A percentile compares a stretch with the other conserved stretches of the same genome.
Conservation (phyloP, 108 stramenopile species). For the Aureococcus anophagefferens region DNA sequence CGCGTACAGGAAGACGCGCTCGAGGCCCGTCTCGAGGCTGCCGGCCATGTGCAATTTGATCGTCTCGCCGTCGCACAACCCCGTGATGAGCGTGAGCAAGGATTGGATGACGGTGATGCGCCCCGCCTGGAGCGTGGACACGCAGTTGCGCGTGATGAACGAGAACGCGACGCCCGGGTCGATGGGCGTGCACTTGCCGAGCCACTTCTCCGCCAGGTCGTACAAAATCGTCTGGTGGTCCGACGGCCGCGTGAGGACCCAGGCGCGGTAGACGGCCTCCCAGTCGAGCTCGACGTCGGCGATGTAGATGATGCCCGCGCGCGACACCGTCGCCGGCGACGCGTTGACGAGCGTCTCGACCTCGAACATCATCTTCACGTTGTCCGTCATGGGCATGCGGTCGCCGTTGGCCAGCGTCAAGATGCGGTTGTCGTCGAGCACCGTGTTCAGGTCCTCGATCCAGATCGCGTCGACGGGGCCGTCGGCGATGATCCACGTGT, state of each 20-base stretch:
- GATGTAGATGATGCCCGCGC: slow-evolving; percentile 83
- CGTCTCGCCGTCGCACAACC: too few relatives aligned
- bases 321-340: slow-evolving; percentile 83
- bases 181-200: slow-evolving; percentile 51
- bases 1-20: slow-evolving; percentile 67
- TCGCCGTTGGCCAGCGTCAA: slow-evolving; percentile 81
- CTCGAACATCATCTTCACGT: slow-evolving; percentile 75
- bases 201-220: slow-evolving; percentile 56
- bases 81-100: neutral
- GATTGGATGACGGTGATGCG: slow-evolving; percentile 38
- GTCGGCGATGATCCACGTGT: slow-evolving; percentile 85
- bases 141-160: slow-evolving; percentile 55
- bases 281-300: slow-evolving; percentile 78
- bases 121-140: slow-evolving; percentile 61
- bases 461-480: slow-evolving; percentile 88
- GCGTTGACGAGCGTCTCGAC: slow-evolving; percentile 78
- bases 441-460: slow-evolving; percentile 88
- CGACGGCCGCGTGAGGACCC: slow-evolving; percentile 60
- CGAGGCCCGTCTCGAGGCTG: slow-evolving; percentile 28
- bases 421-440: slow-evolving; percentile 77
- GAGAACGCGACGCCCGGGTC: slow-evolving; percentile 67
- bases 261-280: slow-evolving; percentile 68
- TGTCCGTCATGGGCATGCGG: slow-evolving; percentile 87
- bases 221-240: slow-evolving; percentile 48
- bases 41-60: neutral